Evolutionary conservation across 192 early-diverging fungal genomes (phyloP), one percentile per base, ranked within the genome.

Genomic region (Entomortierella chlamydospora): DNA sequence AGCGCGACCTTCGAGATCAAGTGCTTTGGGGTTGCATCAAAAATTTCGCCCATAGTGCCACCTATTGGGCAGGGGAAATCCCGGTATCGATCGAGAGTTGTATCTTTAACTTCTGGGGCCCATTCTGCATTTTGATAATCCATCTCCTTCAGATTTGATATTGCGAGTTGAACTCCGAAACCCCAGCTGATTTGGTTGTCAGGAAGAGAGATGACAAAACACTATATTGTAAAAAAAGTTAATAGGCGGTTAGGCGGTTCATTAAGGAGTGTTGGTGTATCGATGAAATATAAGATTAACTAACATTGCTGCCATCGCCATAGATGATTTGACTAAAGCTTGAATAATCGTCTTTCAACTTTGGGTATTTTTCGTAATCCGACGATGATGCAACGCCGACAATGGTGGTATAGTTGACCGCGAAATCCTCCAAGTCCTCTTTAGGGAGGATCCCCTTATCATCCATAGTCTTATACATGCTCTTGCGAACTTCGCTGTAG

Each of bases 131-230:
- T n/a, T n/a, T n/a, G n/a, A n/a, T n/a, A n/a, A n/a, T n/a, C n/a
- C n/a, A n/a, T n/a, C n/a, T n/a, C n/a, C n/a, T n/a, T n/a, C n/a
- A n/a, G n/a, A n/a, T n/a, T n/a, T n/a, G n/a, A n/a, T n/a, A 5
- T 51, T 7, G n/a, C n/a, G n/a, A n/a, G n/a, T n/a, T n/a, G n/a
- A n/a, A n/a, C n/a, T n/a, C 50, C 20, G 5, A 22, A 25, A 5
- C 50, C 50, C 50, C 17, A 51, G 50, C 50, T 22, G 50, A 51
- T 51, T 22, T 51, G 50, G 6, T 51, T 51, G 50, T 25, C n/a
- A 7, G 50, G 50, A 7, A 51, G 17, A 51, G 20, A 17, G 6
- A 51, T 25, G n/a, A 25, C 23, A 17, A 7, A 22, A 17, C 50
- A 51, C 50, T 51, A 17, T n/a, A 12, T 12, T 12, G n/a, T n/a